Conservation (phyloP, 805 yeast genomes). For the Sungouiella thailandica region DNA sequence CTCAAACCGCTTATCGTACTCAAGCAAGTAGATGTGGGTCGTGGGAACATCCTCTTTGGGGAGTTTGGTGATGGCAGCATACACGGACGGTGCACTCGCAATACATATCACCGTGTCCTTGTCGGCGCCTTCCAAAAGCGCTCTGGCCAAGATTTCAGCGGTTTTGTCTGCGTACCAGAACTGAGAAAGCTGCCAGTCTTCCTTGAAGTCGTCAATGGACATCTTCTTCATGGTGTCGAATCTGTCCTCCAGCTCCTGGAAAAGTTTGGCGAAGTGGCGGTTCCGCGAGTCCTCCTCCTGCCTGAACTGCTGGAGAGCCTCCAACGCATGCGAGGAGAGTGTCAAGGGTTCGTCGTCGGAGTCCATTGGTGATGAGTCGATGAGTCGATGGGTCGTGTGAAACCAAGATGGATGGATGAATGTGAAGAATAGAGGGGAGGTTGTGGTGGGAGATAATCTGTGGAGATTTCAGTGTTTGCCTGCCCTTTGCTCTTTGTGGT, state of each 20-base stretch:
- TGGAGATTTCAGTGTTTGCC: neutral
- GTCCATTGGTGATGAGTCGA: constrained; percentile 19
- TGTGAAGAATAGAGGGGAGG: neutral
- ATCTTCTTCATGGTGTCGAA: constrained; percentile 35
- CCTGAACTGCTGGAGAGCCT: constrained; percentile 60
- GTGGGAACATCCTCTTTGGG: constrained; percentile 55
- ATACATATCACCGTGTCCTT: constrained; percentile 65
- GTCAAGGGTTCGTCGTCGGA: constrained; percentile 41
- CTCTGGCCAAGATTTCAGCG: constrained; percentile 62
- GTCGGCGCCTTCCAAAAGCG: constrained; percentile 72
- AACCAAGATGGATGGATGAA: neutral
- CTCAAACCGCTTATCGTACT: constrained; percentile 73
- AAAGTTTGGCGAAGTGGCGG: constrained; percentile 52
- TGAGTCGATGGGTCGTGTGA: neutral
- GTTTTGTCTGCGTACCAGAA: constrained; percentile 84
- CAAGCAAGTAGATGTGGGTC: constrained; percentile 66
- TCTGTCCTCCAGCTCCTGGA: constrained; percentile 52
- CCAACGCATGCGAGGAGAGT: constrained; percentile 46
- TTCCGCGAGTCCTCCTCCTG: constrained; percentile 55
- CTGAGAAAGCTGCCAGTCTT: constrained; percentile 93
- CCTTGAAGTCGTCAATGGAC: constrained; percentile 73
- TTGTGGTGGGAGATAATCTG: too few species aligned
- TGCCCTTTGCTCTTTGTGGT: neutral
- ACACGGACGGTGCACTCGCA: constrained; percentile 89
- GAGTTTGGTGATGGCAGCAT: constrained; percentile 67